Conservation (phyloP, 2,329 filamentous ascomycete species). For the Ascochyta clinopodiicola region DNA sequence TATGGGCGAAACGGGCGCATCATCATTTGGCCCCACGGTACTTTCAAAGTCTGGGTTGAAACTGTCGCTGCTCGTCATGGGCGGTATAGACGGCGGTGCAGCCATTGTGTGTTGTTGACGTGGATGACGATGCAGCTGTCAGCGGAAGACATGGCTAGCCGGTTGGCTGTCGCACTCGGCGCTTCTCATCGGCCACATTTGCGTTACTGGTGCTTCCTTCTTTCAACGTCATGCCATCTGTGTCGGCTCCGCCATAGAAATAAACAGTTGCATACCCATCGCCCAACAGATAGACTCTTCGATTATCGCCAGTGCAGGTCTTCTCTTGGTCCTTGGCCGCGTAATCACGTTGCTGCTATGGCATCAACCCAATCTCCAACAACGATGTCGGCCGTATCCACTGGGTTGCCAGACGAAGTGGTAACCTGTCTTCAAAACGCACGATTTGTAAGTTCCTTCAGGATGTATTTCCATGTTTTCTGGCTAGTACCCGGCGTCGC, state of each 20-base stretch:
- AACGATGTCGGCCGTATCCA: conserved; percentile 55
- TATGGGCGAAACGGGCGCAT: conserved; percentile 33
- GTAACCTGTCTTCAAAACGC: conserved; percentile 92
- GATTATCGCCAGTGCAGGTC: too few relatives aligned
- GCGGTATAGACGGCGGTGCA: conserved; percentile 42
- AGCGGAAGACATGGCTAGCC: conserved; percentile 10
- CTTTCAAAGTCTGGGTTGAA: conserved; percentile 40
- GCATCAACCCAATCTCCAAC: background rate
- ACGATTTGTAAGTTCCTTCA: conserved; percentile 80
- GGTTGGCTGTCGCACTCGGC: conserved; percentile 16
- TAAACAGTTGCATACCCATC: too few relatives aligned
- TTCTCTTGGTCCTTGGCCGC: too few relatives aligned
- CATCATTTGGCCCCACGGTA: conserved; percentile 23
- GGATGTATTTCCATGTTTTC: too few relatives aligned
- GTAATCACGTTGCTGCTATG: too few relatives aligned
- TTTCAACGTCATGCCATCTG: conserved; percentile 19
- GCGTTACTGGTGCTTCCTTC: conserved; percentile 11
- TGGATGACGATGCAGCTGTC: conserved; percentile 18
- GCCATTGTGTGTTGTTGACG: conserved; percentile 33
- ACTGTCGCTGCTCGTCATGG: conserved; percentile 41
- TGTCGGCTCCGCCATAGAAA: too few relatives aligned
- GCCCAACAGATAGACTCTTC: too few relatives aligned
- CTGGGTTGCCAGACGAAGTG: conserved; percentile 80
- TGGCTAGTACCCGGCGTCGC: too few relatives aligned
- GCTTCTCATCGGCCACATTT: conserved; percentile 12